A percentile compares a stretch with the other conserved stretches of the same genome.
Evolutionary conservation across 371 early-diverging fungal species (phyloP).

Genomic region (Dinochytrium kinnereticum): DNA sequence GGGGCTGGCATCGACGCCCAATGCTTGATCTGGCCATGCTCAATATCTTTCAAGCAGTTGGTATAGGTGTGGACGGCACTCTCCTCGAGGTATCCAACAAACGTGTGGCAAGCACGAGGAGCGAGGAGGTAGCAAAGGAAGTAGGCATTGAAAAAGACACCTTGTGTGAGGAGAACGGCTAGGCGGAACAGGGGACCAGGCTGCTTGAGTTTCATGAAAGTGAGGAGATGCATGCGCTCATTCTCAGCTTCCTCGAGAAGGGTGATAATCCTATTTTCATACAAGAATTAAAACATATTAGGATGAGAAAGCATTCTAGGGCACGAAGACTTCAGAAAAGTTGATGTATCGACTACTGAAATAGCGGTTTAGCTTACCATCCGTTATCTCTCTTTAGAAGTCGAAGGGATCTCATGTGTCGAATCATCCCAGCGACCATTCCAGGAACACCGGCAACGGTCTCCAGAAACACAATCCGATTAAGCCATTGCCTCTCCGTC

Average conservation of each 20-base stretch:
- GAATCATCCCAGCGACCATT: slow-evolving; percentile 87
- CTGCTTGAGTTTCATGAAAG: slow-evolving; percentile 62
- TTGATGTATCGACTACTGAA: not conserved
- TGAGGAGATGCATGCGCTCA: slow-evolving; percentile 50
- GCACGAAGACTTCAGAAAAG: not conserved
- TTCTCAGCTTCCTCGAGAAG: slow-evolving; percentile 46
- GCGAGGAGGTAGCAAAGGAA: slow-evolving; percentile 82
- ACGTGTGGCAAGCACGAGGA: slow-evolving; percentile 86
- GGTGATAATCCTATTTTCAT: slow-evolving; percentile 74
- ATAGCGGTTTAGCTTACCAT: slow-evolving; percentile 50
- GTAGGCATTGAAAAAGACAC: slow-evolving; percentile 90
- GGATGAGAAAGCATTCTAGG: slow-evolving; percentile 48
- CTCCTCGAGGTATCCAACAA: slow-evolving; percentile 76
- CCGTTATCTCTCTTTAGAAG: slow-evolving; percentile 82
- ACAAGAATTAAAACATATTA: slow-evolving; percentile 71
- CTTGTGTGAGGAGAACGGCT: slow-evolving; percentile 77
- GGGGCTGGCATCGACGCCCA: slow-evolving; percentile 51
- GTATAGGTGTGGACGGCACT: slow-evolving; percentile 95
- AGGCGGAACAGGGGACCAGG: slow-evolving; percentile 63
- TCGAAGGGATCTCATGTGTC: slow-evolving; percentile 87
- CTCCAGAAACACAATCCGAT: slow-evolving; percentile 57
- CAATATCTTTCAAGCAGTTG: slow-evolving; percentile 86
- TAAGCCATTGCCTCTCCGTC: slow-evolving; percentile 42
- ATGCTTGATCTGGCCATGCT: slow-evolving; percentile 64
- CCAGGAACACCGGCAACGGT: slow-evolving; percentile 82